These are phyloP conservation scores for Plasmodium gallinaceum DNA, from an alignment of 169 alveolate species.

Conservation along the genomic window DNA sequence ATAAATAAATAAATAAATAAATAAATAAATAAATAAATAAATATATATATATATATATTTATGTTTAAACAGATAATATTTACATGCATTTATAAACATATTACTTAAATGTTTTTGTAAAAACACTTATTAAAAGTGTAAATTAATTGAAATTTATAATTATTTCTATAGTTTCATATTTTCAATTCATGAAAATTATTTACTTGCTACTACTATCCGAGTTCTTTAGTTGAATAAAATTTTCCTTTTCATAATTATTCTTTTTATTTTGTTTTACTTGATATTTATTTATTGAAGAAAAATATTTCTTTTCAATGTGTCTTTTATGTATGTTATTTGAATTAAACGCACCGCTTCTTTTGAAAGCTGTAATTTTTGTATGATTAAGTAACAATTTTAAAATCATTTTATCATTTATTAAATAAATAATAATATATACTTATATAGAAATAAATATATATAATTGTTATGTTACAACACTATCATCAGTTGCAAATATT, in stretches of 20 bases:
- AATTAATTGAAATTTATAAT: background rate
- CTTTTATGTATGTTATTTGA: background rate
- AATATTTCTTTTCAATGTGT: slow-evolving; percentile 12
- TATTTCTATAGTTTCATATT: background rate
- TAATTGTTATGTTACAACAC: no score
- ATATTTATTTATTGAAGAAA: slow-evolving; percentile 7
- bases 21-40: background rate
- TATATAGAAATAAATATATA: no score
- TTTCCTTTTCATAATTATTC: background rate
- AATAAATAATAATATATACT: no score
- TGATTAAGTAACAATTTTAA: slow-evolving; percentile 20
- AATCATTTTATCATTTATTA: slow-evolving; percentile 33
- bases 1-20: background rate
- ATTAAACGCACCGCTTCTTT: background rate
- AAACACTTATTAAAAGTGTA: background rate
- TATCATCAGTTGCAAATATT: no score
- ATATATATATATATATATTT: slow-evolving; percentile 1
- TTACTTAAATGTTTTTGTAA: background rate
- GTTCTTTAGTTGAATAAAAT: slow-evolving; percentile 52
- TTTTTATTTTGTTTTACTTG: background rate
- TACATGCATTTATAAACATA: background rate
- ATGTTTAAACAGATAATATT: background rate
- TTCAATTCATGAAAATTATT: background rate
- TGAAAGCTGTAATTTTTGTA: slow-evolving; percentile 15
- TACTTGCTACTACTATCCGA: slow-evolving; percentile 66